Evolutionary conservation across 371 early-diverging fungal species (phyloP), one percentile per base, ranked within the genome.

Genomic region (Fennellomyces sp.): DNA sequence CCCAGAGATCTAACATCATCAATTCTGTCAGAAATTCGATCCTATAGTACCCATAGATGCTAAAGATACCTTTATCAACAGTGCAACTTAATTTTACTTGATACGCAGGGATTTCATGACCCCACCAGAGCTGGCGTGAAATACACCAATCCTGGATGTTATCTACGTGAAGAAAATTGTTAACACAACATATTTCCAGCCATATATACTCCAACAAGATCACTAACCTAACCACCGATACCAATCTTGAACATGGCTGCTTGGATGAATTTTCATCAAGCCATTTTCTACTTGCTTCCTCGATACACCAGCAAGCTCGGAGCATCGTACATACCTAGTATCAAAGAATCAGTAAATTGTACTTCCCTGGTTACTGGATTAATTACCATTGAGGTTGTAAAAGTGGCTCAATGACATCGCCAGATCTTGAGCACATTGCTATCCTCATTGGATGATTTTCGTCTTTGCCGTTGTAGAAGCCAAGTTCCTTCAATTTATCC

Each of bases 41-140:
- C 51, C 11, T 60, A 41, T 7, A 17, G 45, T 25, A 17, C 17
- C 27, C 45, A 13, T 17, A 5, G 12, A 50, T 50, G 30, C 36
- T 30, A 3, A n/a, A n/a, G n/a, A 13, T 23, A 49, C 25, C 49
- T 33, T 60, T 52, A 27, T 47, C 23, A 5, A 26, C 29, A 13
- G 15, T 65, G 29, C 70, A 80, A 36, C 73, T 70, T 52, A 91
- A 72, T 31, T 69, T 68, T 45, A 96, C 74, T 28, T 83, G 85
- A 78, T 97, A 99, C 2, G 98, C 97, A n/a, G 99, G 99, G 58
- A 99, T 92, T 49, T 93, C 87, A 69, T 99, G 99, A 15, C 99
- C 99, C 99, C 99, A 99, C 98, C 99, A 99, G 48, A 99, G 75
- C 75, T 99, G 99, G 47, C 99, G 86, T 10, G 97, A 97, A 31